Conservation (phyloP, 768 basidiomycete genomes). For the Mycena floridula region DNA sequence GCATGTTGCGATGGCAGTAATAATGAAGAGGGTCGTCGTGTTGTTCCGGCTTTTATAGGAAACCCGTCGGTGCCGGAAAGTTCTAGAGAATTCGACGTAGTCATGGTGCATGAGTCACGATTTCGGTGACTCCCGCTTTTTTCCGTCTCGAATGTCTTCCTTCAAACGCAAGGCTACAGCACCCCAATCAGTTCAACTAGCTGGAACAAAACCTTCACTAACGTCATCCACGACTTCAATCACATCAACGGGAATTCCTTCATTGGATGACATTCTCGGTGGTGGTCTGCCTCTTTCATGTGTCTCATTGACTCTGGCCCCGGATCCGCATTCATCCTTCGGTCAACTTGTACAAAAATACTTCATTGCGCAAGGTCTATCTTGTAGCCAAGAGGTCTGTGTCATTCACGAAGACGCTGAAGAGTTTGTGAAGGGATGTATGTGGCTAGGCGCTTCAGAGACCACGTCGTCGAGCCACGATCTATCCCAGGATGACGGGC, state of each 20-base stretch:
- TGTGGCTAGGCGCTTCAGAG: slow-evolving; percentile 50
- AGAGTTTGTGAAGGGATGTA: slow-evolving; percentile 62
- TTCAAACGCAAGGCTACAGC: slow-evolving; percentile 62
- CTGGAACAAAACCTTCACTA: slow-evolving; percentile 55
- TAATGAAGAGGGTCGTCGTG: too few relatives aligned
- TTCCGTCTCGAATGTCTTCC: slow-evolving; percentile 74
- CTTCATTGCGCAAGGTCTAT: slow-evolving; percentile 83
- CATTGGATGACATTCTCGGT: slow-evolving; percentile 92
- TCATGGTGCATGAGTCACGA: too few relatives aligned
- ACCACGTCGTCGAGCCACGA: neutral
- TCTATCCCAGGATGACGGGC: slow-evolving; percentile 18
- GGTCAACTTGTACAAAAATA: slow-evolving; percentile 82
- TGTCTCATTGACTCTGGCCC: slow-evolving; percentile 66
- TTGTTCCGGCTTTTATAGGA: too few relatives aligned
- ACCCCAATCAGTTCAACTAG: slow-evolving; percentile 33
- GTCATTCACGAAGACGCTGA: slow-evolving; percentile 56
- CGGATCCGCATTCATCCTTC: slow-evolving; percentile 84
- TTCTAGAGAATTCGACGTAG: too few relatives aligned
- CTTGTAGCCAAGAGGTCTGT: slow-evolving; percentile 59
- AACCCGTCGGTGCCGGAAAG: too few relatives aligned
- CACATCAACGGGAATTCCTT: slow-evolving; percentile 85
- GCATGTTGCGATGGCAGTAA: slow-evolving; percentile 23
- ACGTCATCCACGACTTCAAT: slow-evolving; percentile 49
- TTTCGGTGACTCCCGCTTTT: neutral
- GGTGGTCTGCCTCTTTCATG: slow-evolving; percentile 85